phyloP scores from a whole-genome alignment of 768 basidiomycete species.

The Gyrodon lividus region DNA sequence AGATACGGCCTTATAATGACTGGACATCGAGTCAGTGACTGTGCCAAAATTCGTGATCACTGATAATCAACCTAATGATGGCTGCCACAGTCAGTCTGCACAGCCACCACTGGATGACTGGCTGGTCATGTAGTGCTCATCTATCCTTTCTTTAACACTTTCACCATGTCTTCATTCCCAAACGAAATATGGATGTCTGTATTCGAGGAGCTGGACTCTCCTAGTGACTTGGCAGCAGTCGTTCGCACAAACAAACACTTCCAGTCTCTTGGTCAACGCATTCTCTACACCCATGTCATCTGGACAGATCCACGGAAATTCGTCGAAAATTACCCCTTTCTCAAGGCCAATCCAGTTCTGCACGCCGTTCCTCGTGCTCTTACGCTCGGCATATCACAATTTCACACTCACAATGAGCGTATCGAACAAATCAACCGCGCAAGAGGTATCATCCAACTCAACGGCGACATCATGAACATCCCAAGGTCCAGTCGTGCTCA shows the following conservation, averaged over 20 bases:
- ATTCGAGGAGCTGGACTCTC: slow-evolving; percentile 33
- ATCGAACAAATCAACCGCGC: slow-evolving; percentile 30
- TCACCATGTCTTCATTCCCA: slow-evolving; percentile 28
- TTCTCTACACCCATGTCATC: slow-evolving; percentile 35
- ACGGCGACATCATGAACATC: slow-evolving; percentile 14
- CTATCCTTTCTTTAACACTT: neutral
- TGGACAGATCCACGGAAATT: slow-evolving; percentile 34
- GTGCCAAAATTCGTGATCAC: too few species aligned
- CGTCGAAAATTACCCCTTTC: slow-evolving; percentile 20
- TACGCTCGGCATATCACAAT: slow-evolving; percentile 28
- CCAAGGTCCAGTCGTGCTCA: slow-evolving; percentile 20
- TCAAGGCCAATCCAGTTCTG: slow-evolving; percentile 8
- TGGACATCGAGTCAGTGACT: too few species aligned
- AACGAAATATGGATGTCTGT: slow-evolving; percentile 40
- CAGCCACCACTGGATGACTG: too few species aligned
- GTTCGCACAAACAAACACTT: slow-evolving; percentile 33
- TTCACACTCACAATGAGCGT: slow-evolving; percentile 15
- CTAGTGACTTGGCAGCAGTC: slow-evolving; percentile 32
- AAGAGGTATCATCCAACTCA: slow-evolving; percentile 20
- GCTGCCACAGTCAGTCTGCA: too few species aligned
- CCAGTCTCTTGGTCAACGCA: slow-evolving; percentile 25
- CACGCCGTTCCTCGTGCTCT: slow-evolving; percentile 19
- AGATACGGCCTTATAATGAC: too few species aligned
- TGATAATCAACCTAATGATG: too few species aligned
- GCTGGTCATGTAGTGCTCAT: too few species aligned